phyloP scores from a whole-genome alignment of 169 alveolate genomes.

The Plasmodium knowlesi region DNA sequence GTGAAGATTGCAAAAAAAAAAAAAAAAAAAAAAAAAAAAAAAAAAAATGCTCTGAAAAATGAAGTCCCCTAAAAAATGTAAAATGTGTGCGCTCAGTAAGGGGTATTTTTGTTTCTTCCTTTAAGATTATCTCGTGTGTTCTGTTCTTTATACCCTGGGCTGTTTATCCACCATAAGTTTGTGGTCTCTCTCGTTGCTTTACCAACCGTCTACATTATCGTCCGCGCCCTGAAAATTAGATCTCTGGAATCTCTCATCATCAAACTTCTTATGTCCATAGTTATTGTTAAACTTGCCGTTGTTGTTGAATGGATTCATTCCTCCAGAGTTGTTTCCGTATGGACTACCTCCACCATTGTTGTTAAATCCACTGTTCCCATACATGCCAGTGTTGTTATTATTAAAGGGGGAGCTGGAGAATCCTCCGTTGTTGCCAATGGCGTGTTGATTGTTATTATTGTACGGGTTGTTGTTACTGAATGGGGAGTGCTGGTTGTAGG shows the following conservation, averaged over 20 bases:
- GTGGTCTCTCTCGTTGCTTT: neutral
- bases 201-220: conserved; percentile 44
- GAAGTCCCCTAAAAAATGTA: neutral
- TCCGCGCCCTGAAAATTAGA: conserved; percentile 24
- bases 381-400: conserved; percentile 28
- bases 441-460: conserved; percentile 12
- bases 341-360: neutral
- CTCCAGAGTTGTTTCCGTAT: neutral
- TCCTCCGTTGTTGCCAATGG: neutral
- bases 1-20: neutral
- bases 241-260: conserved; percentile 33
- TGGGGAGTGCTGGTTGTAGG: conserved; percentile 18
- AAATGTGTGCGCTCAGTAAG: neutral
- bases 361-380: conserved; percentile 1
- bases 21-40: neutral
- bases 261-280: conserved; percentile 21
- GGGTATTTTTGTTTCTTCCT: neutral
- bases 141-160: neutral
- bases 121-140: neutral
- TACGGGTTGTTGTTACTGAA: neutral
- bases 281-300: conserved; percentile 30
- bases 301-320: conserved; percentile 16
- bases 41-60: neutral
- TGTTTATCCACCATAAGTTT: neutral
- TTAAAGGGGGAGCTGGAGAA: conserved; percentile 32